phyloP scores from a whole-genome alignment of 2,329 filamentous ascomycete genomes.

The Aspergillus phoenicis region DNA sequence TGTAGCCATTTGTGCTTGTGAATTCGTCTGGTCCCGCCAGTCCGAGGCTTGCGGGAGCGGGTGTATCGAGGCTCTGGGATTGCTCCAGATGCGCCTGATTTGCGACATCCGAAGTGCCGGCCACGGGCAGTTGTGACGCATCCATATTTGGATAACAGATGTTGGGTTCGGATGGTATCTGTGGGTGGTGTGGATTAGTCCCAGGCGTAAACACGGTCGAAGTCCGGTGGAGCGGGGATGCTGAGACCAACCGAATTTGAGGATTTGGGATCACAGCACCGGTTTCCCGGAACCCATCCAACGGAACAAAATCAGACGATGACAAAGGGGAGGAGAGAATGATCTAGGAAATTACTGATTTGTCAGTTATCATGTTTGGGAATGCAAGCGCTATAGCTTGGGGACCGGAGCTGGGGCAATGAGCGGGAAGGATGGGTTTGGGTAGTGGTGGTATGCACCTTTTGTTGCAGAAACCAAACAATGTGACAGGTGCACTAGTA shows the following conservation, averaged over 20 bases:
- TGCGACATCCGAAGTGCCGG: slow-evolving; percentile 25
- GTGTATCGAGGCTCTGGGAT: slow-evolving; percentile 24
- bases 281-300: slow-evolving; percentile 25
- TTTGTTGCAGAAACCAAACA: slow-evolving; percentile 11
- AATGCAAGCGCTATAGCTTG: background rate
- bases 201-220: slow-evolving; percentile 23
- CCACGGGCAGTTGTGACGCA: slow-evolving; percentile 26
- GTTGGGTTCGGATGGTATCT: slow-evolving; percentile 3
- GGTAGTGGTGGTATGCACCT: slow-evolving; percentile 15
- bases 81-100: slow-evolving; percentile 22
- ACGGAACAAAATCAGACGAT: slow-evolving; percentile 3
- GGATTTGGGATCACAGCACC: slow-evolving; percentile 16
- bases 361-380: slow-evolving; percentile 3
- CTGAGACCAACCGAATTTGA: slow-evolving; percentile 25
- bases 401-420: background rate
- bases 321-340: slow-evolving; percentile 2
- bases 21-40: slow-evolving; percentile 43
- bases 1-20: slow-evolving; percentile 40
- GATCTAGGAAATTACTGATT: background rate
- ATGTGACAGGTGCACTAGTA: slow-evolving; percentile 15
- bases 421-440: background rate
- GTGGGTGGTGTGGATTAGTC: slow-evolving; percentile 9
- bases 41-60: slow-evolving; percentile 29
- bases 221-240: slow-evolving; percentile 20
- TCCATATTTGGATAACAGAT: slow-evolving; percentile 28